Conservation (phyloP, 805 yeast genomes). For the Saccharomycopsis malanga region DNA sequence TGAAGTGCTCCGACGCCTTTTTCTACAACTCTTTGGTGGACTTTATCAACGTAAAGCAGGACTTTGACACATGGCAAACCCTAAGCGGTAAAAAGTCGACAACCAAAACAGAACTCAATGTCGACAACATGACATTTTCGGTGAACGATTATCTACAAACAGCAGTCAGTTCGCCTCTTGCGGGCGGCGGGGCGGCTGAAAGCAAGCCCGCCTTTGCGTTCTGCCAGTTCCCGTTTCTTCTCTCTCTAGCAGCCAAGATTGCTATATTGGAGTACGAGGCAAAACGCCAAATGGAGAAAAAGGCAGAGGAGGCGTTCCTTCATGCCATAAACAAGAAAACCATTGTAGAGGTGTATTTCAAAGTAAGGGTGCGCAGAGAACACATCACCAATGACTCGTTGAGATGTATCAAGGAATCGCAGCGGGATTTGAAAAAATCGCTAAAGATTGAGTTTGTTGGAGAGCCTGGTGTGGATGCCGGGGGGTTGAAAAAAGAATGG, state of each 20-base stretch:
- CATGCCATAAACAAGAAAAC: slow-evolving; percentile 58
- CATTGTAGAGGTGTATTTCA: slow-evolving; percentile 60
- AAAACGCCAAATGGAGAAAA: slow-evolving; percentile 69
- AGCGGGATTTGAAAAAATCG: slow-evolving; percentile 61
- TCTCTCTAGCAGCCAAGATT: slow-evolving; percentile 78
- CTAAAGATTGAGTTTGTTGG: slow-evolving; percentile 71
- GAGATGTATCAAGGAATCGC: slow-evolving; percentile 47
- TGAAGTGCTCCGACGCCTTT: slow-evolving; percentile 32
- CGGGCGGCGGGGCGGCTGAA: slow-evolving; percentile 7
- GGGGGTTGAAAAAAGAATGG: slow-evolving; percentile 95
- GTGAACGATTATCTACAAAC: slow-evolving; percentile 18
- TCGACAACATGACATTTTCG: slow-evolving; percentile 11
- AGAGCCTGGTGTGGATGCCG: slow-evolving; percentile 94
- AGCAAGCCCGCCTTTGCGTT: slow-evolving; percentile 40
- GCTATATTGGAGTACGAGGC: slow-evolving; percentile 78
- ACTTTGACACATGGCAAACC: slow-evolving; percentile 78
- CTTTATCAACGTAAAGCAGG: slow-evolving; percentile 65
- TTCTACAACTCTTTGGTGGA: slow-evolving; percentile 83
- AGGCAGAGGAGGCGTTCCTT: slow-evolving; percentile 85
- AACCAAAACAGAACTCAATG: slow-evolving; percentile 11
- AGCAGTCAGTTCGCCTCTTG: slow-evolving; percentile 13
- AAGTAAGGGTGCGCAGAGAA: slow-evolving; percentile 60
- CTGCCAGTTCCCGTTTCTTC: slow-evolving; percentile 77
- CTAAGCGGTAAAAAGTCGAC: slow-evolving; percentile 28
- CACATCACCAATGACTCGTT: slow-evolving; percentile 71